phyloP scores from a whole-genome alignment of 257 asterid genomes.

The Paulownia fortunei region DNA sequence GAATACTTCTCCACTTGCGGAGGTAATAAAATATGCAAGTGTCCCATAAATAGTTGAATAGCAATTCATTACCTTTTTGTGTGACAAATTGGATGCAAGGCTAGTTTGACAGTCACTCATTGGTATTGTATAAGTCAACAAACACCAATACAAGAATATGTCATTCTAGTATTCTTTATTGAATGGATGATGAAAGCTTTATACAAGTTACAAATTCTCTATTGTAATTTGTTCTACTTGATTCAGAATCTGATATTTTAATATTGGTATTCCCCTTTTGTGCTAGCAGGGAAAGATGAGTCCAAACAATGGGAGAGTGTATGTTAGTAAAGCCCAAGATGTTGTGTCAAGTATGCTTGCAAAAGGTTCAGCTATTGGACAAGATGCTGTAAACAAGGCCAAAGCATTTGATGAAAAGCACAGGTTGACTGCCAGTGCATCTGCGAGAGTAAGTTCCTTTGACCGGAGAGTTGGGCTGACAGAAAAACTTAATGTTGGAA shows the following conservation, averaged over 20 bases:
- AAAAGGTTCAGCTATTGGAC: constrained; percentile 87
- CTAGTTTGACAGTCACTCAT: constrained; percentile 2
- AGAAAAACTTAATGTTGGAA: constrained; percentile 86
- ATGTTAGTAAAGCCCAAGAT: constrained; percentile 89
- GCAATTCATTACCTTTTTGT: background rate
- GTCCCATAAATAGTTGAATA: background rate
- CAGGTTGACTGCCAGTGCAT: constrained; percentile 84
- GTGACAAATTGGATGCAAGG: background rate
- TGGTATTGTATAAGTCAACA: background rate
- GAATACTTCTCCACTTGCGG: constrained; percentile 48
- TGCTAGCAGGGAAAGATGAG: constrained; percentile 58
- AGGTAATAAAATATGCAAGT: constrained; percentile 48
- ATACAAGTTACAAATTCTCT: background rate
- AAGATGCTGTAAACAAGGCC: constrained; percentile 94
- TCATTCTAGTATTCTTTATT: constrained; percentile 3
- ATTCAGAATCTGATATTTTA: constrained; percentile 20
- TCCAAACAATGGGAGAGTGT: constrained; percentile 53
- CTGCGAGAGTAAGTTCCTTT: constrained; percentile 83
- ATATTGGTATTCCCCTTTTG: constrained; percentile 32
- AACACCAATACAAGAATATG: background rate
- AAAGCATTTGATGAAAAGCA: constrained; percentile 97
- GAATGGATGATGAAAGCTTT: constrained; percentile 8
- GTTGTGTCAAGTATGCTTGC: constrained; percentile 90
- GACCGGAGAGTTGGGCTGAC: constrained; percentile 87
- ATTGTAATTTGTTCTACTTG: background rate